These are phyloP conservation scores for Parafenestella ontariensis DNA, from an alignment of 2,329 filamentous ascomycete genomes.

Conservation along the genomic window DNA sequence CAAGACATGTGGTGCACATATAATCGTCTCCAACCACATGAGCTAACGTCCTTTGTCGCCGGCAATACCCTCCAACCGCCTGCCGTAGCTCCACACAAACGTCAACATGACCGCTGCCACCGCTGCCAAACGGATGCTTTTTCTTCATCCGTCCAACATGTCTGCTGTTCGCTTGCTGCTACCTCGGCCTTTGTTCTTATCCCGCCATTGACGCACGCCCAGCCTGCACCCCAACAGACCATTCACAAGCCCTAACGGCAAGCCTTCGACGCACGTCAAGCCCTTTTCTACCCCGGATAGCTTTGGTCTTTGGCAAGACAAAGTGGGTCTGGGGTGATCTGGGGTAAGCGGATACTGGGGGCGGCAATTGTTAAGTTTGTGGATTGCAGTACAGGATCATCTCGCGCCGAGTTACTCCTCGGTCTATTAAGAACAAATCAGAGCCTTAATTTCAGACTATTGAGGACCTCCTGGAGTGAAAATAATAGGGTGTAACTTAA, in stretches of 20 bases:
- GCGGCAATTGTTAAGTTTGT: background rate
- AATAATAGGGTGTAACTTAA: too few relatives aligned
- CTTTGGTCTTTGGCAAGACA: background rate
- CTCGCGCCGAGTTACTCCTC: too few relatives aligned
- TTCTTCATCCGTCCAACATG: background rate
- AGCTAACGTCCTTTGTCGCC: background rate
- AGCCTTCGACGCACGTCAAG: slow-evolving; percentile 6
- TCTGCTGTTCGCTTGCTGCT: background rate
- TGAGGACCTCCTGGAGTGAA: too few relatives aligned
- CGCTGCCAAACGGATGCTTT: background rate
- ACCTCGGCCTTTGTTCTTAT: background rate
- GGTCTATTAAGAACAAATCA: too few relatives aligned
- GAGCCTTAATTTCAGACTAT: too few relatives aligned
- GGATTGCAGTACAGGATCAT: too few relatives aligned
- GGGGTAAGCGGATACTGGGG: background rate
- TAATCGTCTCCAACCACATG: slow-evolving; percentile 5
- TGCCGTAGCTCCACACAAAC: background rate
- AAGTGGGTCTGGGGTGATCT: background rate
- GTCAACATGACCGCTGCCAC: background rate
- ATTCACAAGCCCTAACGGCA: background rate
- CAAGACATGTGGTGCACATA: background rate
- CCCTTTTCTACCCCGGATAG: background rate
- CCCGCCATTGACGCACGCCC: slow-evolving; percentile 11
- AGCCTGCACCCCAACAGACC: background rate
- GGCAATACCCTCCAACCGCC: background rate